Percentiles rank a stretch among this genome's conserved stretches.
These are phyloP conservation scores for Populus tomentosa DNA, from an alignment of 441 rosid species.

Conservation along the genomic window DNA sequence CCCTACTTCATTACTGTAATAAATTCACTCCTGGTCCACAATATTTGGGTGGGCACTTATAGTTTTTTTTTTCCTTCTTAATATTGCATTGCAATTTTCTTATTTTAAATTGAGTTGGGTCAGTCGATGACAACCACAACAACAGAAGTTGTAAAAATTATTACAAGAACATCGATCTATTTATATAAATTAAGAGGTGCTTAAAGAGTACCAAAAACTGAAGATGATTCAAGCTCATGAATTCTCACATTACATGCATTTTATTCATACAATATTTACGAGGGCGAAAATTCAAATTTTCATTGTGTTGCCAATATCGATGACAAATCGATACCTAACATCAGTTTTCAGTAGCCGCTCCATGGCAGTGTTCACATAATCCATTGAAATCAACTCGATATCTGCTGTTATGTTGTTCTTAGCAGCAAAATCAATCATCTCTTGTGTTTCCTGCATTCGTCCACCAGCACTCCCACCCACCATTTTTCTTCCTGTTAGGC, in stretches of 20 bases:
- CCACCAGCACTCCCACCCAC: constrained; percentile 38
- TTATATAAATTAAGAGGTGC: too few species aligned
- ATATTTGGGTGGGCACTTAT: too few species aligned
- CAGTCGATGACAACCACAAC: too few species aligned
- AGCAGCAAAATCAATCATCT: constrained; percentile 43
- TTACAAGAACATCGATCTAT: too few species aligned
- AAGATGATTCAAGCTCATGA: too few species aligned
- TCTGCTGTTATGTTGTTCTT: constrained; percentile 42
- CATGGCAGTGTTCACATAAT: constrained; percentile 46
- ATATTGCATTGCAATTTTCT: too few species aligned
- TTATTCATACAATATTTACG: neutral
- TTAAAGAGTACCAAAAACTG: too few species aligned
- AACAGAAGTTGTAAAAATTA: too few species aligned
- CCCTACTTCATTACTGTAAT: too few species aligned
- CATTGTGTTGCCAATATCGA: constrained; percentile 43
- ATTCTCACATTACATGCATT: neutral
- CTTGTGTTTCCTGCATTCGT: constrained; percentile 45
- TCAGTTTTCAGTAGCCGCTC: constrained; percentile 39
- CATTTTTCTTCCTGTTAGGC: constrained; percentile 27
- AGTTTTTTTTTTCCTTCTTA: too few species aligned
- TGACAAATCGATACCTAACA: constrained; percentile 52
- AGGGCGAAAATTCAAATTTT: neutral
- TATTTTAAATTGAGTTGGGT: too few species aligned
- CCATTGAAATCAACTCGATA: constrained; percentile 40
- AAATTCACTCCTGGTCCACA: too few species aligned